phyloP scores from a whole-genome alignment of 257 asterid species.

The Petrea volubilis region DNA sequence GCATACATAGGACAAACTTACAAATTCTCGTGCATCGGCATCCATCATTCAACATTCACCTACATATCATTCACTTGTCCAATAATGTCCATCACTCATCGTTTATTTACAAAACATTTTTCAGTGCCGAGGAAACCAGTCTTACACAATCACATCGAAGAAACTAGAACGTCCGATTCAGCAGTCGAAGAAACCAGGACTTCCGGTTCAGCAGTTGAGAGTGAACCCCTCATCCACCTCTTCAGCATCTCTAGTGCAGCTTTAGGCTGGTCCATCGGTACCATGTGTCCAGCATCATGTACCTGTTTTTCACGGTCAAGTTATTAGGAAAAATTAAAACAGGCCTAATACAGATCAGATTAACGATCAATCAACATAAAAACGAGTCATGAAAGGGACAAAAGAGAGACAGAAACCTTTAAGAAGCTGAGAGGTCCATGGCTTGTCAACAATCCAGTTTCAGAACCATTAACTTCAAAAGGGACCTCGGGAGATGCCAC shows the following conservation, averaged over 20 bases:
- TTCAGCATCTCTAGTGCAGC: slow-evolving; percentile 83
- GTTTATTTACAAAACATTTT: slow-evolving; percentile 24
- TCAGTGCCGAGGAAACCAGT: slow-evolving; percentile 5
- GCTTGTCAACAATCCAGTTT: slow-evolving; percentile 73
- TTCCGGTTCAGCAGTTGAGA: slow-evolving; percentile 38
- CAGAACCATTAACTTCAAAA: slow-evolving; percentile 68
- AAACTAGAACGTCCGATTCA: slow-evolving; percentile 46
- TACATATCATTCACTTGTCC: slow-evolving; percentile 8
- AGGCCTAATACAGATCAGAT: neutral
- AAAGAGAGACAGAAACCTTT: slow-evolving; percentile 52
- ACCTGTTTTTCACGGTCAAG: slow-evolving; percentile 47
- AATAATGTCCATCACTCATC: slow-evolving; percentile 1
- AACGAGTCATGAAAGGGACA: too few species aligned
- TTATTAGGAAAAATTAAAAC: slow-evolving; percentile 1
- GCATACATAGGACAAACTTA: neutral
- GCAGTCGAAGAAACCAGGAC: slow-evolving; percentile 53
- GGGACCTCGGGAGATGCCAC: slow-evolving; percentile 58
- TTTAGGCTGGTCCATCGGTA: slow-evolving; percentile 95
- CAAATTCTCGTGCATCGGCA: neutral
- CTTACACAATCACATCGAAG: slow-evolving; percentile 54
- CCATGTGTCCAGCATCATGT: slow-evolving; percentile 97
- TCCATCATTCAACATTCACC: slow-evolving; percentile 1
- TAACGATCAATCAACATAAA: slow-evolving; percentile 3
- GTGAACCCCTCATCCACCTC: slow-evolving; percentile 79
- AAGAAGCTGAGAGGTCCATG: slow-evolving; percentile 88